Evolutionary conservation across 176 grass and related monocot species (phyloP).

Genomic region (Puccinellia tenuiflora): DNA sequence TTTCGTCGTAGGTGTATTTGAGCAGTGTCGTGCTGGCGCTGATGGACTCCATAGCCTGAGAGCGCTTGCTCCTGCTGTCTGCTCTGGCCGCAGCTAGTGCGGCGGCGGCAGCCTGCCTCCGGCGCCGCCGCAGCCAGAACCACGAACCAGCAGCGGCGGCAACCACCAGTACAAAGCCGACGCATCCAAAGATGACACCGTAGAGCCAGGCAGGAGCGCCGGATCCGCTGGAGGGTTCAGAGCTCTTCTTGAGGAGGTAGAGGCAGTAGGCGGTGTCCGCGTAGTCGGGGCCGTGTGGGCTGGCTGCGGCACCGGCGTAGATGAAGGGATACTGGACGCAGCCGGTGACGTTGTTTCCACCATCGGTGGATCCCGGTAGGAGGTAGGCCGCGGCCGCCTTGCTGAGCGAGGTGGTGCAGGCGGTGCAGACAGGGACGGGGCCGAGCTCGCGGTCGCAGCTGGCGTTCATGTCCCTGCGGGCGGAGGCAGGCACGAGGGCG

Average conservation of each 20-base stretch:
- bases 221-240: not conserved
- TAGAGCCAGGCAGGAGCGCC: constrained; percentile 34
- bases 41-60: constrained; percentile 73
- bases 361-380: not conserved
- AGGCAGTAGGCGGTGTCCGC: constrained; percentile 53
- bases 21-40: constrained; percentile 76
- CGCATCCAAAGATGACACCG: constrained; percentile 36
- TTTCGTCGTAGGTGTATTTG: constrained; percentile 82
- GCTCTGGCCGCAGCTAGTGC: not conserved
- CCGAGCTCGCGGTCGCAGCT: constrained; percentile 56
- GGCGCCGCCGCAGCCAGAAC: constrained; percentile 18
- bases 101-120: not conserved
- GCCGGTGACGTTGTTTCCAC: constrained; percentile 47
- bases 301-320: constrained; percentile 55
- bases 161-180: constrained; percentile 26
- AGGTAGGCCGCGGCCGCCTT: constrained; percentile 57
- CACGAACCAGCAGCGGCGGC: not conserved
- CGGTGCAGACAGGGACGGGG: constrained; percentile 48
- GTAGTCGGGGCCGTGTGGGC: constrained; percentile 39
- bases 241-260: constrained; percentile 44
- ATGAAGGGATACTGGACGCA: constrained; percentile 67
- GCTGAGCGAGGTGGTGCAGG: constrained; percentile 58
- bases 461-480: constrained; percentile 40
- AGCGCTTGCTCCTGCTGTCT: constrained; percentile 38
- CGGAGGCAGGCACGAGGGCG: constrained; percentile 23